Conservation (phyloP, 768 basidiomycete genomes). For the Candolleomyces aberdarensis region DNA sequence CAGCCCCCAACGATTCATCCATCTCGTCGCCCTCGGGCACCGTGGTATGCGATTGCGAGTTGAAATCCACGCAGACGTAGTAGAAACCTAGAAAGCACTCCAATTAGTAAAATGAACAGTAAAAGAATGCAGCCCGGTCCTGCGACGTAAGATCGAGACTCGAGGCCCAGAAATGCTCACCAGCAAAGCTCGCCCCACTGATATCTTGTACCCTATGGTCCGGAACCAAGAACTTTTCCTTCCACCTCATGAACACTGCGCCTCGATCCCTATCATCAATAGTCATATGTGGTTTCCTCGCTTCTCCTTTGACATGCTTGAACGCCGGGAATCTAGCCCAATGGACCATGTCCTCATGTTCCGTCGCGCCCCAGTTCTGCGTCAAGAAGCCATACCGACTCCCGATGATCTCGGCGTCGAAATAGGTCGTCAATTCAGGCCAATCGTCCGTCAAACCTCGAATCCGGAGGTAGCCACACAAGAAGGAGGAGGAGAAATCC, state of each 20-base stretch:
- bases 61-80: conserved; percentile 92
- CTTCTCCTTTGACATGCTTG: conserved; percentile 74
- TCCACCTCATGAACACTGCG: conserved; percentile 94
- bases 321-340: conserved; percentile 94
- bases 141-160: background rate
- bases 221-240: conserved; percentile 94
- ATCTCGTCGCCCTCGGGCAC: conserved; percentile 31
- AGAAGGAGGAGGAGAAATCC: conserved; percentile 78
- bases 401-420: conserved; percentile 95
- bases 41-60: conserved; percentile 46
- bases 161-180: conserved; percentile 38
- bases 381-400: conserved; percentile 89
- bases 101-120: background rate
- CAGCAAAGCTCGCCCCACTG: conserved; percentile 92
- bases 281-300: conserved; percentile 74
- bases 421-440: conserved; percentile 95
- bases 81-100: conserved; percentile 70
- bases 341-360: conserved; percentile 89
- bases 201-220: conserved; percentile 93
- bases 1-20: conserved; percentile 19
- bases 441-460: conserved; percentile 90
- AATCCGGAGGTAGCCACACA: conserved; percentile 92
- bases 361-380: conserved; percentile 85
- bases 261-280: conserved; percentile 75
- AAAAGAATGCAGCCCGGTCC: too few relatives aligned